Percentiles rank a stretch among this genome's conserved stretches.
phyloP scores from a whole-genome alignment of 306 rosid genomes.

The Ochetophila trinervis region DNA sequence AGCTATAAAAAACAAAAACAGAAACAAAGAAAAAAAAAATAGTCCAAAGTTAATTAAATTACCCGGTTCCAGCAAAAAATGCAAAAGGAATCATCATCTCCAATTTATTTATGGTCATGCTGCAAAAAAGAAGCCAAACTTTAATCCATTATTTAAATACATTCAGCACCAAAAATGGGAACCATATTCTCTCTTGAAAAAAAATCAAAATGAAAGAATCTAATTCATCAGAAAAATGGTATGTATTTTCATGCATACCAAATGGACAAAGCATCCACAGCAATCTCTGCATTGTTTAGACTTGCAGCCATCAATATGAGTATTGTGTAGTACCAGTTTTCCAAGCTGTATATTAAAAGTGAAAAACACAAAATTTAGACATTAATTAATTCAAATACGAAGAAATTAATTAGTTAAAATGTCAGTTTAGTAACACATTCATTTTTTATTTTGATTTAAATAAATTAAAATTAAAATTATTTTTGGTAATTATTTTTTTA shows the following conservation, averaged over 20 bases:
- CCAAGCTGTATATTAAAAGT: conserved; percentile 47
- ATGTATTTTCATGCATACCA: conserved; percentile 35
- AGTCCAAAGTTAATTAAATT: neutral
- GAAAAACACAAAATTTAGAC: no score
- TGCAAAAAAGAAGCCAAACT: conserved; percentile 26
- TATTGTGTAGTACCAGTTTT: conserved; percentile 81
- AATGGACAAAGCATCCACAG: conserved; percentile 77
- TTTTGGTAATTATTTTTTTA: no score
- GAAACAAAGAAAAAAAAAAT: neutral
- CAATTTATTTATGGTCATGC: conserved; percentile 69
- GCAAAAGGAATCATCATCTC: conserved; percentile 86
- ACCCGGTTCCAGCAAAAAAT: conserved; percentile 77
- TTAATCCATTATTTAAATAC: neutral
- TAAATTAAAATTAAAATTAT: no score
- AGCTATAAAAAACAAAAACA: no score
- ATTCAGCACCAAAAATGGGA: neutral
- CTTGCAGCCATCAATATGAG: conserved; percentile 74
- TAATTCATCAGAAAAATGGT: neutral
- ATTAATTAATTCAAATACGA: no score
- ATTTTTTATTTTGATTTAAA: no score
- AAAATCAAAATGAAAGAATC: neutral
- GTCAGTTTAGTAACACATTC: no score
- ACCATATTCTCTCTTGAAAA: neutral
- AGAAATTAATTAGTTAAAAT: no score
- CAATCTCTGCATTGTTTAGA: conserved; percentile 61